These are phyloP conservation scores for Penicillium sp. DNA, from an alignment of 2,329 filamentous ascomycete species.

Conservation along the genomic window DNA sequence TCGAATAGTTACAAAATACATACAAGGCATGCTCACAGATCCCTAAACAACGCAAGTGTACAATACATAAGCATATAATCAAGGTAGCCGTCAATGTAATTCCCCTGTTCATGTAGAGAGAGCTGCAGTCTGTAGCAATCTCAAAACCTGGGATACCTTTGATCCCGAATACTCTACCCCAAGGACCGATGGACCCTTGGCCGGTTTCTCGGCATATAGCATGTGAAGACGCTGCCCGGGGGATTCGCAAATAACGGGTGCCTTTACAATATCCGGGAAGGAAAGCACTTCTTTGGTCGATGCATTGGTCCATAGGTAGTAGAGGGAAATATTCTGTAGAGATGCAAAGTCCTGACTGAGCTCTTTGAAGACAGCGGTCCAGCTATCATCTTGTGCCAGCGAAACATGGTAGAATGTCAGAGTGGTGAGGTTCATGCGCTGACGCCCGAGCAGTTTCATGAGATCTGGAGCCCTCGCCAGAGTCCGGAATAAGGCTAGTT, in stretches of 20 bases:
- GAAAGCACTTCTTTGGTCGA: slow-evolving; percentile 16
- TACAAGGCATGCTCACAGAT: not conserved
- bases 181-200: slow-evolving; percentile 11
- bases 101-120: not conserved
- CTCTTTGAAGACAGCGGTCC: slow-evolving; percentile 12
- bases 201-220: slow-evolving; percentile 16
- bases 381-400: slow-evolving; percentile 12
- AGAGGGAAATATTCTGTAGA: slow-evolving; percentile 18
- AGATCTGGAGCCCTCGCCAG: slow-evolving; percentile 14
- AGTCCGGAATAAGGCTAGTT: slow-evolving; percentile 21
- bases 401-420: slow-evolving; percentile 20
- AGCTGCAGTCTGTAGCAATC: slow-evolving; percentile 10
- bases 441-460: slow-evolving; percentile 7
- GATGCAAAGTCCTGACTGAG: slow-evolving; percentile 8
- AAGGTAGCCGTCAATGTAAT: no score
- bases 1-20: no score
- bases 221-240: slow-evolving; percentile 10
- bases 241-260: not conserved
- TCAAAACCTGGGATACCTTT: slow-evolving; percentile 15
- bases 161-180: slow-evolving; percentile 23
- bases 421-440: slow-evolving; percentile 9
- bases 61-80: not conserved
- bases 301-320: slow-evolving; percentile 19
- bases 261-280: slow-evolving; percentile 18
- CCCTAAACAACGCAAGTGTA: not conserved